These are phyloP conservation scores for Intubia oerlemansii DNA, from an alignment of 2,329 filamentous ascomycete genomes.

Conservation along the genomic window DNA sequence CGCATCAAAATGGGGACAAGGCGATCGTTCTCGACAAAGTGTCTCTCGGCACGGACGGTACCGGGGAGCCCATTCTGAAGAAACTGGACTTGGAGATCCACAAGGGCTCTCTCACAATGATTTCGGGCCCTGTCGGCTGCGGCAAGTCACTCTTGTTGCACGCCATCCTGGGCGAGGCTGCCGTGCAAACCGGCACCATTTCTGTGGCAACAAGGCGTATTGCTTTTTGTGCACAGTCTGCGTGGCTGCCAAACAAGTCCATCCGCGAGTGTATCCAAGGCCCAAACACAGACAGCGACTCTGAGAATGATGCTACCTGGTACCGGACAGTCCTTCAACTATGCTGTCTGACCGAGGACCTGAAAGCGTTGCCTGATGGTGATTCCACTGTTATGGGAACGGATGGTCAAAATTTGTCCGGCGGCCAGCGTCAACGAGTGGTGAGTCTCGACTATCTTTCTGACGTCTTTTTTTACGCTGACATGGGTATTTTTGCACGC, in stretches of 20 bases:
- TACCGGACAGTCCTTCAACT: conserved; percentile 3
- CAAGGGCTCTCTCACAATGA: conserved; percentile 9
- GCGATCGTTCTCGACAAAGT: conserved; percentile 4
- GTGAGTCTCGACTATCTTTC: conserved; percentile 7
- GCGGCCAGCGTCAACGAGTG: conserved; percentile 13
- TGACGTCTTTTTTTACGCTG: too few relatives aligned
- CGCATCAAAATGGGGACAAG: background rate
- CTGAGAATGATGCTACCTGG: background rate
- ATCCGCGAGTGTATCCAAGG: conserved; percentile 4
- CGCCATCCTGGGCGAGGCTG: conserved; percentile 13
- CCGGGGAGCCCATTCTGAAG: conserved; percentile 7
- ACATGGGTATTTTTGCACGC: too few relatives aligned
- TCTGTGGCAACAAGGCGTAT: conserved; percentile 1
- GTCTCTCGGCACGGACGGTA: conserved; percentile 2
- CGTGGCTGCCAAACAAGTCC: conserved; percentile 6
- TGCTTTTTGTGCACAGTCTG: conserved; percentile 4
- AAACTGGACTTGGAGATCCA: conserved; percentile 10
- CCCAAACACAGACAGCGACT: background rate
- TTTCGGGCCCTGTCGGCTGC: conserved; percentile 11
- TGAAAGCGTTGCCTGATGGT: conserved; percentile 7
- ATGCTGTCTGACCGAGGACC: conserved; percentile 11
- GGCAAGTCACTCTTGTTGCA: conserved; percentile 13
- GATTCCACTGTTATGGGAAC: conserved; percentile 9
- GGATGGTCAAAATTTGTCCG: conserved; percentile 11
- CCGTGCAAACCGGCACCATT: background rate